phyloP scores from a whole-genome alignment of 495 filamentous ascomycete species.

The Parachaetomium inaequale region DNA sequence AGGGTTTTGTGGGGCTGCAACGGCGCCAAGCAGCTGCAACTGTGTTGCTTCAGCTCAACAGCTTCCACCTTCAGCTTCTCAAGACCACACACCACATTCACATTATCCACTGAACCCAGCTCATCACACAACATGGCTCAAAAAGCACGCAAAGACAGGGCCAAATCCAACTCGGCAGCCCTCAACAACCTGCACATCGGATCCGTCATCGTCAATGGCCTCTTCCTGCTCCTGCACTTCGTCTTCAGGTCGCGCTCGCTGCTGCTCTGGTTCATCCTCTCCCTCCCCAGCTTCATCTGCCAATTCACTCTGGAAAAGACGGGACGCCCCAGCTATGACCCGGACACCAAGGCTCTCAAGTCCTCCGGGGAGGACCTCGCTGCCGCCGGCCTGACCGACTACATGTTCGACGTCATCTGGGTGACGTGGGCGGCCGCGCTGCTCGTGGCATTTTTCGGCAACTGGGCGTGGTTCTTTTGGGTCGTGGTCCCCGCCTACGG shows the following conservation, averaged over 20 bases:
- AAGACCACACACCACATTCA: neutral
- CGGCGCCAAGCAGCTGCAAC: neutral
- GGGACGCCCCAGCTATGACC: constrained; percentile 68
- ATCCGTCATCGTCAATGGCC: constrained; percentile 60
- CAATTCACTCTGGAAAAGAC: constrained; percentile 80
- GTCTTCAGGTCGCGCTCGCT: constrained; percentile 66
- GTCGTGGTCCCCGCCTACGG: constrained; percentile 67
- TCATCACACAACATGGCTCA: constrained; percentile 52
- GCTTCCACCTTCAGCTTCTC: neutral
- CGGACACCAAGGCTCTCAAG: constrained; percentile 61
- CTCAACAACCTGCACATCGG: constrained; percentile 79
- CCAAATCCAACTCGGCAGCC: constrained; percentile 67
- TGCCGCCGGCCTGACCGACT: constrained; percentile 87
- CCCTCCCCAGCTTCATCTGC: constrained; percentile 68
- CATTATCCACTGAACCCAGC: neutral
- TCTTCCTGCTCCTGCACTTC: constrained; percentile 70
- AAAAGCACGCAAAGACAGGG: constrained; percentile 92
- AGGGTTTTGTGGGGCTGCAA: too few relatives aligned
- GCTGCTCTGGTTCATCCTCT: constrained; percentile 66
- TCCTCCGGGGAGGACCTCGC: constrained; percentile 83
- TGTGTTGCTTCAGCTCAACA: neutral
- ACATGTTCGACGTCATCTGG: constrained; percentile 95
- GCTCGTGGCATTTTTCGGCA: constrained; percentile 63
- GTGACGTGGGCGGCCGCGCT: constrained; percentile 74
- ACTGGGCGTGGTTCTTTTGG: constrained; percentile 76